These are phyloP conservation scores for Neurospora discreta DNA, from an alignment of 495 filamentous ascomycete species.

Conservation along the genomic window DNA sequence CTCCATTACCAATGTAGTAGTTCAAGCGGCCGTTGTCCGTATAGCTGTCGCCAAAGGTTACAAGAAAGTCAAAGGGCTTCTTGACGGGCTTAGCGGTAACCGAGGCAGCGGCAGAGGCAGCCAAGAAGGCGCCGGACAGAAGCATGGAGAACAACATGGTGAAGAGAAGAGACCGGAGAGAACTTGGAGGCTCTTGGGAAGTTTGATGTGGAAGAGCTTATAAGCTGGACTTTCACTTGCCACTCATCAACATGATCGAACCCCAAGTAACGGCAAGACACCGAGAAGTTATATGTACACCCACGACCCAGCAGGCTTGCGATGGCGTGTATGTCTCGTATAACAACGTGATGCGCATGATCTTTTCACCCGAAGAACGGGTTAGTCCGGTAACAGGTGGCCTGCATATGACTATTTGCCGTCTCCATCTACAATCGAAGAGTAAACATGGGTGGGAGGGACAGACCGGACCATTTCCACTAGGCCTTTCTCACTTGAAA, in stretches of 20 bases:
- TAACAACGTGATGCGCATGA: background rate
- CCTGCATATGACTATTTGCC: background rate
- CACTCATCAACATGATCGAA: background rate
- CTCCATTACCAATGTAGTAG: constrained; percentile 49
- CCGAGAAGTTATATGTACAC: background rate
- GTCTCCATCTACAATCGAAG: background rate
- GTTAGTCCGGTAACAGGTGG: background rate
- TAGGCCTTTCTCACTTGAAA: background rate
- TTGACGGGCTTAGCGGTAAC: background rate
- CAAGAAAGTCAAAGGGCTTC: constrained; percentile 20
- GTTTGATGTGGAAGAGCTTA: background rate
- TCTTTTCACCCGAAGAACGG: background rate
- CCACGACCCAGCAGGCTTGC: background rate
- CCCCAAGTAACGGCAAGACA: background rate
- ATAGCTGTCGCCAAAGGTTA: constrained; percentile 62
- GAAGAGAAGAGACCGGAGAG: background rate
- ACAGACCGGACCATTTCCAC: background rate
- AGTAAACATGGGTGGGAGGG: background rate
- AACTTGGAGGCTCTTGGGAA: background rate
- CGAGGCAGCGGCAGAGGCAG: constrained; percentile 5
- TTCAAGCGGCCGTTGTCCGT: constrained; percentile 56
- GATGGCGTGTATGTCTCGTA: background rate
- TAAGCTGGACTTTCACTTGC: background rate
- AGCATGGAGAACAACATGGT: constrained; percentile 16
- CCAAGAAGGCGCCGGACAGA: constrained; percentile 15